phyloP scores from a whole-genome alignment of 2,329 filamentous ascomycete species.

The Coniochaeta sp. region DNA sequence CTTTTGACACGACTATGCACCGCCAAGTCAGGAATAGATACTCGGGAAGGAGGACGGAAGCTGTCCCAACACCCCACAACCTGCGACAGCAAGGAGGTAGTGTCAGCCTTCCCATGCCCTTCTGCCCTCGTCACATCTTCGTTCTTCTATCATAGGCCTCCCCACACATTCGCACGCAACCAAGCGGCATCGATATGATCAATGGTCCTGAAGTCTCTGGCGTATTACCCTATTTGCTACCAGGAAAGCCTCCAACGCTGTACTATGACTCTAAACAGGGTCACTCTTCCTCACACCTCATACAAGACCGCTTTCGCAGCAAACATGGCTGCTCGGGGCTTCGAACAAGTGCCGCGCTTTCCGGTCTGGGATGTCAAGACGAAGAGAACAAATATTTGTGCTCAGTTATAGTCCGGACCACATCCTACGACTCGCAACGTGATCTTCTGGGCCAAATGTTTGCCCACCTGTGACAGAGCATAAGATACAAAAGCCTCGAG shows the following conservation, averaged over 20 bases:
- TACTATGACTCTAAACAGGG: background rate
- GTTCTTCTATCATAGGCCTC: background rate
- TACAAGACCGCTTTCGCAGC: background rate
- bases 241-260: background rate
- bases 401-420: background rate
- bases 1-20: background rate
- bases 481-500: background rate
- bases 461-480: background rate
- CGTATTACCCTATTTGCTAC: constrained; percentile 8
- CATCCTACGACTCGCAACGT: too few species aligned
- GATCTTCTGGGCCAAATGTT: too few species aligned
- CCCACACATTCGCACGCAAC: background rate
- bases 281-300: background rate
- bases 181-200: background rate
- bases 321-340: background rate
- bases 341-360: background rate
- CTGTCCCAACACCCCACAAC: background rate
- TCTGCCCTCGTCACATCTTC: background rate
- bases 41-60: background rate
- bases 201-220: background rate
- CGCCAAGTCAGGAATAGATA: background rate
- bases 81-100: background rate
- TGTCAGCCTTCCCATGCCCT: background rate
- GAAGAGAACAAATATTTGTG: background rate
- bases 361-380: background rate